Evolutionary conservation across 2,329 filamentous ascomycete species (phyloP).

Genomic region (Alternaria brassicicola): DNA sequence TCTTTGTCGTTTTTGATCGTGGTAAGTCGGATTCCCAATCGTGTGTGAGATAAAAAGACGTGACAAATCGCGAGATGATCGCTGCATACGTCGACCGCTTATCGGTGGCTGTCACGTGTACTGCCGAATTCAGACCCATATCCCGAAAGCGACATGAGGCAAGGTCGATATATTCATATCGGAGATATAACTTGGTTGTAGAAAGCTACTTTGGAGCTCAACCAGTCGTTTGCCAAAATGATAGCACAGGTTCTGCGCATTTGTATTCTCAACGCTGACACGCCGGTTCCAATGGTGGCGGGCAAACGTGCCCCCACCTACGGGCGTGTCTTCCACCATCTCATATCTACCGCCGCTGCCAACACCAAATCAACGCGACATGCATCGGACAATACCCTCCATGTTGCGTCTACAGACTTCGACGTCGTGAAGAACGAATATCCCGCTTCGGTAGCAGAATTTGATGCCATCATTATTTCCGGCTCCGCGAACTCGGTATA

Average conservation of each 20-base stretch:
- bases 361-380: neutral
- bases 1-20: neutral
- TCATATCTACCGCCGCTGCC: constrained; percentile 27
- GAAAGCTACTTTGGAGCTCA: neutral
- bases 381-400: neutral
- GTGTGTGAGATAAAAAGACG: neutral
- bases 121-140: constrained; percentile 3
- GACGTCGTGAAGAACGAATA: constrained; percentile 47
- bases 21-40: neutral
- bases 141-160: neutral
- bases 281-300: constrained; percentile 33
- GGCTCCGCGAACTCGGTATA: constrained; percentile 47
- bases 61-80: neutral
- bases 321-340: constrained; percentile 37
- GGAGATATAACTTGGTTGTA: neutral
- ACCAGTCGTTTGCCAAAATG: neutral
- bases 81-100: constrained; percentile 5
- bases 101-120: constrained; percentile 12
- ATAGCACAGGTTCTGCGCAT: constrained; percentile 18
- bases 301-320: constrained; percentile 30
- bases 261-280: constrained; percentile 42
- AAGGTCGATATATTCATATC: neutral
- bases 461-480: constrained; percentile 50
- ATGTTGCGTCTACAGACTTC: constrained; percentile 43
- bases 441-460: constrained; percentile 34